Evolutionary conservation across 768 basidiomycete species (phyloP).

Genomic region (Amanita exitialis): DNA sequence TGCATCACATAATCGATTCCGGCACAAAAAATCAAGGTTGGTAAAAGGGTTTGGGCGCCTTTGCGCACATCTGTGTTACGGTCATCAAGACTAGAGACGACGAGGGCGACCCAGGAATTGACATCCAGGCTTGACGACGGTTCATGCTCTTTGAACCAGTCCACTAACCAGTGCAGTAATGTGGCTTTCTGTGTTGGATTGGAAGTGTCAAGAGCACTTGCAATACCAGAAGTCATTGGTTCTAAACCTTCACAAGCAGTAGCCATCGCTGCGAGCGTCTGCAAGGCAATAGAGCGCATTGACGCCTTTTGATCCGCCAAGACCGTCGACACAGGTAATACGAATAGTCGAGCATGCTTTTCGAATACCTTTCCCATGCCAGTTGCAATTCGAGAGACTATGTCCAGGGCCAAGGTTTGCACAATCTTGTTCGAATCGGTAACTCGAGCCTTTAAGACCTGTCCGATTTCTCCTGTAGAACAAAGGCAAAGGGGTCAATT

Average conservation of each 20-base stretch:
- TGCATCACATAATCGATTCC: conserved; percentile 85
- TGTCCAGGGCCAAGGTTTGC: conserved; percentile 82
- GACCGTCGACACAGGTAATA: conserved; percentile 68
- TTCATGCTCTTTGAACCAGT: conserved; percentile 64
- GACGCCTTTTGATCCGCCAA: conserved; percentile 90
- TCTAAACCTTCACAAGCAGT: conserved; percentile 81
- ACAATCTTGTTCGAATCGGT: conserved; percentile 93
- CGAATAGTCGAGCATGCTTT: conserved; percentile 72
- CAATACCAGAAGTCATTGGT: conserved; percentile 66
- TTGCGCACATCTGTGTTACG: conserved; percentile 88
- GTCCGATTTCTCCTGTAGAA: conserved; percentile 74
- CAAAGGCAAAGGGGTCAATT: background rate
- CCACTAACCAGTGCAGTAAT: conserved; percentile 69
- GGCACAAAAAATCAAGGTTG: conserved; percentile 57
- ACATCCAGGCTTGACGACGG: conserved; percentile 54
- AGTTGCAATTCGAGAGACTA: conserved; percentile 79
- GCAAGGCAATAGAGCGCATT: conserved; percentile 68
- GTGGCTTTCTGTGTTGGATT: conserved; percentile 85
- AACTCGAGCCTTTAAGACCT: conserved; percentile 80
- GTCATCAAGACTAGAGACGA: conserved; percentile 82
- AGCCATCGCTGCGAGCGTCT: conserved; percentile 75
- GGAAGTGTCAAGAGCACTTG: conserved; percentile 69
- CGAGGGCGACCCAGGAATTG: conserved; percentile 47
- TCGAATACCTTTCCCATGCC: conserved; percentile 98
- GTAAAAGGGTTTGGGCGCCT: conserved; percentile 75